Percentiles rank a stretch among this genome's conserved stretches.
Evolutionary conservation across 176 grass and related monocot genomes (phyloP).

Genomic region (Oryza brachyantha): DNA sequence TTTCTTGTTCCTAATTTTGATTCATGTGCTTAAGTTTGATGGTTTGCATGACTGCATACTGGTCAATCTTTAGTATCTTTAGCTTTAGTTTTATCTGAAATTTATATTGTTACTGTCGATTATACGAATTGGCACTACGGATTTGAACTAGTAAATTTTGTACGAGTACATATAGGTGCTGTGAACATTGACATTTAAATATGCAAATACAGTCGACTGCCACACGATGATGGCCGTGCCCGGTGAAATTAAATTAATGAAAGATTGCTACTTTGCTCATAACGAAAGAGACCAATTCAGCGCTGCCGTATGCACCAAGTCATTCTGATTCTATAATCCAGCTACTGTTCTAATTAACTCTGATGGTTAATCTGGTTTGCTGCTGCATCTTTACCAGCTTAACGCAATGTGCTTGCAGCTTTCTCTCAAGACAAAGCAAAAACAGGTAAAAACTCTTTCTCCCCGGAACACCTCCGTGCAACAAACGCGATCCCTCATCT

Average conservation of each 20-base stretch:
- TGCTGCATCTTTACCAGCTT: not conserved
- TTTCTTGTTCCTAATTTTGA: too few relatives aligned
- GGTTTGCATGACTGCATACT: too few relatives aligned
- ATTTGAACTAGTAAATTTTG: too few relatives aligned
- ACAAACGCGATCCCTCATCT: not conserved
- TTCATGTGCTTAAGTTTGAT: too few relatives aligned
- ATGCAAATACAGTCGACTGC: not conserved
- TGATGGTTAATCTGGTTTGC: not conserved
- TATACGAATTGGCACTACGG: too few relatives aligned
- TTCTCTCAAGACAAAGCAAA: slow-evolving; percentile 19
- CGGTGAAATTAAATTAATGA: too few relatives aligned
- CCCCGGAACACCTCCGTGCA: not conserved
- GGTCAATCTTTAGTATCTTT: too few relatives aligned
- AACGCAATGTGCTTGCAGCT: slow-evolving; percentile 17
- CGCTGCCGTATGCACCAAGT: not conserved
- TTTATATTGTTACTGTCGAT: too few relatives aligned
- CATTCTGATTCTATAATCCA: not conserved
- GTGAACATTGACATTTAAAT: not conserved
- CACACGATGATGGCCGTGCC: too few relatives aligned
- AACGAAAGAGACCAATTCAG: slow-evolving; percentile 39
- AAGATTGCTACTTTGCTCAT: slow-evolving; percentile 8
- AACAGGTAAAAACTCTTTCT: not conserved
- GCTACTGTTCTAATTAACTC: not conserved
- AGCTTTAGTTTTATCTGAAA: too few relatives aligned
- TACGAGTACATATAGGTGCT: too few relatives aligned